Evolutionary conservation across 805 yeast species (phyloP), one percentile per base, ranked within the genome.

Genomic region (Lachancea cidri): DNA sequence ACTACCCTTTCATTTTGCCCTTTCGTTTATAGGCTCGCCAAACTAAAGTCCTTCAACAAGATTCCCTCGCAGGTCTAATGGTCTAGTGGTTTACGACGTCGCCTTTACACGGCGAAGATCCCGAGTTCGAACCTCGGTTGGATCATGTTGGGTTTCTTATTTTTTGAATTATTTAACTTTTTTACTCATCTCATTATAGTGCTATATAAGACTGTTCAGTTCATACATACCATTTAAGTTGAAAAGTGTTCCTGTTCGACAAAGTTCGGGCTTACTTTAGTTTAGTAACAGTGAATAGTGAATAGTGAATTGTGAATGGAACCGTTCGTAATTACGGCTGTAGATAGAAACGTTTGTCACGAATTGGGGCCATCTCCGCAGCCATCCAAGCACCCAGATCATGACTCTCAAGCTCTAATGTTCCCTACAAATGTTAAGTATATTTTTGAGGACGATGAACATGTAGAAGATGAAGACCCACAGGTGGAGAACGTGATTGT

Each of bases 101-200:
- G 60, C 66, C 66, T 61, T 61, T 61, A 59, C 66, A 59, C 66
- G 66, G 66, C 60, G 66, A 61, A 61, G 66, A 53, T 60, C 66
- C 64, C 63, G 66, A 57, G 66, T 61, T 61, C 66, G 57, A 61
- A 50, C 66, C 66, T 57, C 66, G 62, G 64, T 56, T 55, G 66
- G 60, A 57, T 57, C 62, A 60, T 20, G 39, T 34, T 40, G 50
- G 34, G 18, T 14, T 31, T 16, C 22, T 24, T 39, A 35, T 33
- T 19, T 15, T 35, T 33, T 34, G 15, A 18, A 24, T 27, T 36
- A 33, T 32, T 19, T 14, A 4, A 18, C 22, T 29, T 16, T 37
- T 34, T 29, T 41, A 9, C 22, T n/a, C n/a, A n/a, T n/a, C n/a
- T n/a, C n/a, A n/a, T n/a, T n/a, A n/a, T n/a, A 30, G 7, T 30